phyloP scores from a whole-genome alignment of 1,284 basidiomycete genomes.

The Trichosporon sp. region DNA sequence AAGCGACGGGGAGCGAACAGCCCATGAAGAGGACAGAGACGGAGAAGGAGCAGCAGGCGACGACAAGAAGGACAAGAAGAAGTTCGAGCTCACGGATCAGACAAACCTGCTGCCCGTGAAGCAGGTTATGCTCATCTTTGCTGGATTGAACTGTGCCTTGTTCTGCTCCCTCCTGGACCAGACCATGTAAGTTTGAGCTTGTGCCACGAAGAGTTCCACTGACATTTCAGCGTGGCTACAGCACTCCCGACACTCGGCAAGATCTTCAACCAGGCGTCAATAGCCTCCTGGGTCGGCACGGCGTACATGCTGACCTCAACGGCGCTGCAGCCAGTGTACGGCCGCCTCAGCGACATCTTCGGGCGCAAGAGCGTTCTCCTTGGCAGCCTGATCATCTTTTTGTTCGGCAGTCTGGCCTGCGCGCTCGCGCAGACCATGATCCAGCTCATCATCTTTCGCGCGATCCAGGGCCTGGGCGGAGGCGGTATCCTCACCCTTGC shows the following conservation, averaged over 20 bases:
- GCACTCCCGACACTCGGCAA: constrained; percentile 68
- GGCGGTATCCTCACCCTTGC: constrained; percentile 43
- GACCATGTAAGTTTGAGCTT: constrained; percentile 34
- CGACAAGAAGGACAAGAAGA: constrained; percentile 23
- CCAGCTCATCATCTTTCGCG: constrained; percentile 69
- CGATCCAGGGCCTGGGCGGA: constrained; percentile 38
- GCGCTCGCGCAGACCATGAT: constrained; percentile 65
- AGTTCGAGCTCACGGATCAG: constrained; percentile 65
- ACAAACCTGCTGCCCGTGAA: constrained; percentile 70
- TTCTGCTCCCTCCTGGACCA: constrained; percentile 63
- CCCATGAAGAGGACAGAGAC: neutral
- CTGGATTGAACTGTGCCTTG: constrained; percentile 59
- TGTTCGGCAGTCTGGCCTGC: constrained; percentile 60
- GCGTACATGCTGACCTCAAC: constrained; percentile 42
- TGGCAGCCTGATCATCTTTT: constrained; percentile 63
- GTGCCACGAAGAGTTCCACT: constrained; percentile 1
- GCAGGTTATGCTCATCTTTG: constrained; percentile 66
- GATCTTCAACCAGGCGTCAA: constrained; percentile 66
- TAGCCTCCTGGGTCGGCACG: constrained; percentile 66
- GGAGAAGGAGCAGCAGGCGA: neutral
- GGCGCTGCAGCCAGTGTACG: constrained; percentile 64
- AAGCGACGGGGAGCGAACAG: neutral
- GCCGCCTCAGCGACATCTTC: constrained; percentile 72
- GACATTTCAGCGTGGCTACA: constrained; percentile 64
- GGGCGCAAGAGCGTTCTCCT: constrained; percentile 65